Evolutionary conservation across 495 filamentous ascomycete genomes (phyloP).

Genomic region (Annulohypoxylon bovei): DNA sequence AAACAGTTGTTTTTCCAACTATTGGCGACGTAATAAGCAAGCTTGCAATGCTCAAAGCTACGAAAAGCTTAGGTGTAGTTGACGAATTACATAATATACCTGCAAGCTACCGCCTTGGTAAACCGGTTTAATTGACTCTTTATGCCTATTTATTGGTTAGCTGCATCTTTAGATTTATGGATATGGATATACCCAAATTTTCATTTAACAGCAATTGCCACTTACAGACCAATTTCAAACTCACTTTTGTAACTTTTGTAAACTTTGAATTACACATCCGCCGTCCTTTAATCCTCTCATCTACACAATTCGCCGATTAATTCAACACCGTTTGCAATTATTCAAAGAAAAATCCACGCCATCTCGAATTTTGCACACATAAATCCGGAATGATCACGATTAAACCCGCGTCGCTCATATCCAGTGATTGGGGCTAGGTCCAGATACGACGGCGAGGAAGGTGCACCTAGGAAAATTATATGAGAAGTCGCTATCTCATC

Average conservation of each 20-base stretch:
- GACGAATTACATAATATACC: neutral
- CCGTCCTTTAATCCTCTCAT: neutral
- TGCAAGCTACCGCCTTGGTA: neutral
- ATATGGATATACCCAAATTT: neutral
- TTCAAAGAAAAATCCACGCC: neutral
- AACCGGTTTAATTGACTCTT: neutral
- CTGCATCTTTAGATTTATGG: neutral
- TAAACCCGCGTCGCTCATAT: neutral
- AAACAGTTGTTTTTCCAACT: neutral
- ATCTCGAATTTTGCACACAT: neutral
- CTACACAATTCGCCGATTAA: neutral
- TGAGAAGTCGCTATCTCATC: neutral
- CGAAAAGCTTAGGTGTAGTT: neutral
- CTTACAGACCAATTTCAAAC: neutral
- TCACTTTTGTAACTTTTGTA: neutral
- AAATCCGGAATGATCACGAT: slow-evolving; percentile 21
- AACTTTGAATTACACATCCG: slow-evolving; percentile 12
- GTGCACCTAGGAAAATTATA: neutral
- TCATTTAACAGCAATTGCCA: slow-evolving; percentile 11
- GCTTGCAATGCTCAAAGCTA: neutral
- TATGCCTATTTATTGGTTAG: neutral
- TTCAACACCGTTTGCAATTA: neutral
- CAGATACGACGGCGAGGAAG: neutral
- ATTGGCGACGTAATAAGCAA: neutral
- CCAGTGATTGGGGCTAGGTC: slow-evolving; percentile 30